A percentile compares a stretch with the other conserved stretches of the same genome.
Evolutionary conservation across 2,329 filamentous ascomycete genomes (phyloP).

Genomic region (Pseudopyricularia javanii): DNA sequence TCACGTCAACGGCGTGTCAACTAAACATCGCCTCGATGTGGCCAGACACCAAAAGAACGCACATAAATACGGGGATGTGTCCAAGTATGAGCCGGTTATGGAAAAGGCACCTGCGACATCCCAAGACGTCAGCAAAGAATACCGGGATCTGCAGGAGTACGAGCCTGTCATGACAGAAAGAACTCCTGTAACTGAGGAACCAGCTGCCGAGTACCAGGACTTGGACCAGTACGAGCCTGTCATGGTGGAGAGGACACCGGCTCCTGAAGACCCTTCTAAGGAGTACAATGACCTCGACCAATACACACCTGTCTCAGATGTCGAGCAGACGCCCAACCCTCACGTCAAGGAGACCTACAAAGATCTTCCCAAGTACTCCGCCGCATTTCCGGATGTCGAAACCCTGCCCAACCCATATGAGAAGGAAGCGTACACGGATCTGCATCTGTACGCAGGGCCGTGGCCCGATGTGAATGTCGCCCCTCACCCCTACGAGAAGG

Average conservation of each 20-base stretch:
- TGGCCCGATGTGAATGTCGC: not conserved
- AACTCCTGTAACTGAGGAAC: not conserved
- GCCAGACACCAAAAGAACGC: not conserved
- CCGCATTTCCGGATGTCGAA: not conserved
- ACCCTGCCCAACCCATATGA: conserved; percentile 18
- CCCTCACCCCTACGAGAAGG: conserved; percentile 17
- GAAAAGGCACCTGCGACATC: conserved; percentile 5
- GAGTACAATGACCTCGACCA: conserved; percentile 28
- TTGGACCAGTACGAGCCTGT: conserved; percentile 23
- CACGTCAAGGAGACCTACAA: conserved; percentile 3
- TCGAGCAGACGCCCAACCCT: conserved; percentile 8
- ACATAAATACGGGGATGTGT: conserved; percentile 12
- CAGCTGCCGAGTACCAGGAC: conserved; percentile 15
- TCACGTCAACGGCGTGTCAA: conserved; percentile 3
- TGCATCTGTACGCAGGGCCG: conserved; percentile 16
- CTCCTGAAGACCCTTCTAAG: conserved; percentile 13
- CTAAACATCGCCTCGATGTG: conserved; percentile 1
- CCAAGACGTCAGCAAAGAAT: not conserved
- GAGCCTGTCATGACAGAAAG: conserved; percentile 1
- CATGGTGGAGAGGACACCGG: conserved; percentile 15
- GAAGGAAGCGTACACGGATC: conserved; percentile 25
- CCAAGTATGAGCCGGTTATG: conserved; percentile 22
- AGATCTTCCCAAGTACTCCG: not conserved
- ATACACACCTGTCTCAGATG: conserved; percentile 17
- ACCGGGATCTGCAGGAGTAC: conserved; percentile 7